A percentile compares a stretch with the other conserved stretches of the same genome.
Evolutionary conservation across 441 rosid genomes (phyloP).

Genomic region (Mallotus repandus): DNA sequence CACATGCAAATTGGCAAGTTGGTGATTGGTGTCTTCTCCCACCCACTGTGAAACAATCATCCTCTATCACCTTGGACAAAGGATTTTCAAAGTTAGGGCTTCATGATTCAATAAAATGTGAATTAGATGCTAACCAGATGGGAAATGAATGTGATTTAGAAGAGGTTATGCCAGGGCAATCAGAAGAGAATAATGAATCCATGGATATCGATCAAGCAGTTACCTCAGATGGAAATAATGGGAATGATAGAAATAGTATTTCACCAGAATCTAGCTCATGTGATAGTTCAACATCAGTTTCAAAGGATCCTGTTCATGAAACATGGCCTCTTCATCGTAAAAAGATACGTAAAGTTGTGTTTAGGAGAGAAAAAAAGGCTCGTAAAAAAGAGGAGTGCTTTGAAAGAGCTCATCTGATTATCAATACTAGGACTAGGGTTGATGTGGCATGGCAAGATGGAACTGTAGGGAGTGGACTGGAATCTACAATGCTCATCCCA

Average conservation of each 20-base stretch:
- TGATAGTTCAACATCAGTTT: slow-evolving; percentile 42
- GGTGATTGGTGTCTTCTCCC: slow-evolving; percentile 94
- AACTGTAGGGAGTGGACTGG: slow-evolving; percentile 47
- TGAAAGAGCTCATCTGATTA: slow-evolving; percentile 77
- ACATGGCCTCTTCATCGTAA: slow-evolving; percentile 86
- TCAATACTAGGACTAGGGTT: slow-evolving; percentile 63
- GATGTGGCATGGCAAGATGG: slow-evolving; percentile 98
- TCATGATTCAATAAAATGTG: slow-evolving; percentile 42
- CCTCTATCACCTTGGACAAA: slow-evolving; percentile 47
- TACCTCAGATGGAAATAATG: slow-evolving; percentile 37
- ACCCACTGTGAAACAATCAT: slow-evolving; percentile 37
- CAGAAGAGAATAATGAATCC: slow-evolving; percentile 40
- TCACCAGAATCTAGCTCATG: slow-evolving; percentile 53
- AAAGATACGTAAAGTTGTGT: slow-evolving; percentile 80
- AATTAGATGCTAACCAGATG: slow-evolving; percentile 34
- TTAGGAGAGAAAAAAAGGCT: slow-evolving; percentile 75
- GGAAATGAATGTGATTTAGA: slow-evolving; percentile 41
- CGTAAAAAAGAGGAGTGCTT: slow-evolving; percentile 86
- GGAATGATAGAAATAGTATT: slow-evolving; percentile 27
- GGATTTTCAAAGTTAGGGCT: slow-evolving; percentile 51
- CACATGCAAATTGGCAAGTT: slow-evolving; percentile 94
- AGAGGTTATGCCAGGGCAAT: slow-evolving; percentile 50
- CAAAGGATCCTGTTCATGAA: slow-evolving; percentile 69
- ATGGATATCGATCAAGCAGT: slow-evolving; percentile 37
- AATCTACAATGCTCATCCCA: slow-evolving; percentile 68